Evolutionary conservation across 441 rosid species (phyloP).

Genomic region (Erodium trifolium): DNA sequence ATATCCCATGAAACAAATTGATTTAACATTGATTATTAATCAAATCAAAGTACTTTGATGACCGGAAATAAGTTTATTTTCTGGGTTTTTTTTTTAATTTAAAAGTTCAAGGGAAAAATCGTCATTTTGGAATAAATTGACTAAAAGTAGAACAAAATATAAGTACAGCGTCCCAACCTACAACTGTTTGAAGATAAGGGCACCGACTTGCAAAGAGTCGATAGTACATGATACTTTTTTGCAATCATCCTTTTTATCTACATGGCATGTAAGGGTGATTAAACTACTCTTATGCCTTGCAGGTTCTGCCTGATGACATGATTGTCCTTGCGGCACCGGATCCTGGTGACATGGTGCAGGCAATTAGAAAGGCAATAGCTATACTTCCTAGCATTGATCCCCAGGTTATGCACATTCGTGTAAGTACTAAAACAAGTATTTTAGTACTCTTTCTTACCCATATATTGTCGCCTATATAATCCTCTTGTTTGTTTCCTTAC

Average conservation of each 20-base stretch:
- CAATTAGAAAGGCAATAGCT: slow-evolving; percentile 66
- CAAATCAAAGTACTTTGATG: too few relatives aligned
- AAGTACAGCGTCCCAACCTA: too few relatives aligned
- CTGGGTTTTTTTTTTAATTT: too few relatives aligned
- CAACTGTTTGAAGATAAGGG: too few relatives aligned
- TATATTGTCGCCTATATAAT: slow-evolving; percentile 4
- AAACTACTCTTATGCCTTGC: neutral
- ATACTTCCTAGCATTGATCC: slow-evolving; percentile 75
- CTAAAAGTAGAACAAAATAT: too few relatives aligned
- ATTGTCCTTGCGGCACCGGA: slow-evolving; percentile 93
- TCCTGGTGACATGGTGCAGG: slow-evolving; percentile 84
- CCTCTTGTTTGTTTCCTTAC: slow-evolving; percentile 9
- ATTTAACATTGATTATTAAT: too few relatives aligned
- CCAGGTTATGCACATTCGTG: slow-evolving; percentile 75
- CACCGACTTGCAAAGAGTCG: too few relatives aligned
- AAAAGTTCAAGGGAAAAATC: too few relatives aligned
- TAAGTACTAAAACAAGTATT: slow-evolving; percentile 29
- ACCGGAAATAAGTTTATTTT: too few relatives aligned
- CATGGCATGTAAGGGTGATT: neutral
- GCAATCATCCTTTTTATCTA: neutral
- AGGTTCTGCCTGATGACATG: slow-evolving; percentile 92
- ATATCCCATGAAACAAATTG: too few relatives aligned
- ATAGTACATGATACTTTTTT: too few relatives aligned
- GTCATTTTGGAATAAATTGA: too few relatives aligned
- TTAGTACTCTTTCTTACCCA: neutral